Conservation (phyloP, 139 green algal genomes). For the Chlorella sp. region DNA sequence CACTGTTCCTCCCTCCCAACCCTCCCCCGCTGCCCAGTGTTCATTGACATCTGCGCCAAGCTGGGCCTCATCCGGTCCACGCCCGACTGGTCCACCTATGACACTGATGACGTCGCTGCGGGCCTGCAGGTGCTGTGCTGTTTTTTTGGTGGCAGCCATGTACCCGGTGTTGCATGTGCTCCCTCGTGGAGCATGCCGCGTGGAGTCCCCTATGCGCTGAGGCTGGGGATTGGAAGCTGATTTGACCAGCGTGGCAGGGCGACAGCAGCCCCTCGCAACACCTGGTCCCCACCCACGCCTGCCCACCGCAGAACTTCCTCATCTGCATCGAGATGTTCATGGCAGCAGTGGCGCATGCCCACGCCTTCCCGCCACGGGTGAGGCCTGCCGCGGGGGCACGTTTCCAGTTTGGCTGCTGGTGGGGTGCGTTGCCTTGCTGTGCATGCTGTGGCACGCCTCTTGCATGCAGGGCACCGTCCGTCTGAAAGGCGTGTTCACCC, state of each 20-base stretch:
- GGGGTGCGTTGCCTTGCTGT: background rate
- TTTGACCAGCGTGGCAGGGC: no score
- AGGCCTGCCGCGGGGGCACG: constrained; percentile 4
- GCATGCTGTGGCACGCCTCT: background rate
- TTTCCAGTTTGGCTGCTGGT: background rate
- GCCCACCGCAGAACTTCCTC: constrained; percentile 81
- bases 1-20: background rate
- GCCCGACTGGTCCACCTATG: constrained; percentile 67
- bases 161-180: no score
- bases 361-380: constrained; percentile 87
- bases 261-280: no score
- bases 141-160: no score
- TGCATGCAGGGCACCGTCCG: background rate
- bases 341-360: constrained; percentile 87
- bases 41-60: constrained; percentile 50
- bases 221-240: no score
- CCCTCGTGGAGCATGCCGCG: no score
- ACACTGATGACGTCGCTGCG: constrained; percentile 72
- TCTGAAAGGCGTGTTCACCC: background rate
- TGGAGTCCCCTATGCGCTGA: no score
- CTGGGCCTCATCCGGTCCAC: constrained; percentile 49
- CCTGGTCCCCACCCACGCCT: no score
- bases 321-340: constrained; percentile 98
- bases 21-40: constrained; percentile 1
- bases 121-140: constrained; percentile 49